Base-by-base conservation (phyloP, 495 filamentous ascomycete genomes). In the Hypoxylon intermedium region DNA sequence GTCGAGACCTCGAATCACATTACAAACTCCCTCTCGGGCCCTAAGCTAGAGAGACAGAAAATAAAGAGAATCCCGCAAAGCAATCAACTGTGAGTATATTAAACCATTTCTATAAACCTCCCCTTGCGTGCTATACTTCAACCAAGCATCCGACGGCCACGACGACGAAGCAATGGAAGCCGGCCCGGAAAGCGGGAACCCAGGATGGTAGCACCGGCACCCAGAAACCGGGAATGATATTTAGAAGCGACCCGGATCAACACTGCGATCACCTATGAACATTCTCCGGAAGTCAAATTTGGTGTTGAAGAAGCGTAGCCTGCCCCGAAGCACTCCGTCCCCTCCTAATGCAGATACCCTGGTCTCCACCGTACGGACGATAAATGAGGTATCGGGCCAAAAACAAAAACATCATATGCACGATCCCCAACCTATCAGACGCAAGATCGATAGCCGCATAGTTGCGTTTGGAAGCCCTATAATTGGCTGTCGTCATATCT, bases 351-450 rank as follows among this genome's bases (percentile, higher is more conserved):
- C 47, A 60, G 42, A 42, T 41, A 51, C 31, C 54, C 38, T 47
- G 50, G 46, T 51, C 48, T 37, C 20, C 53, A 38, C 51, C 21
- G 44, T 54, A 57, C 55, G 58, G 33, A 53, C 62, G 53, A 56
- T 60, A 45, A 51, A 31, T 45, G 26, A 49, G 51, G 37, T 36
- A 50, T 53, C 44, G 50, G 52, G 24, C 33, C 58, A 60, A 66
- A 56, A 67, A 57, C 51, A 63, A 36, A 37, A 30, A 30, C 67
- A 70, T 65, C 56, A 60, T 62, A 67, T 67, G 63, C 63, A 67
- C 63, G 58, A 62, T 61, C 49, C 7, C 30, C 30, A 57, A 60
- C 68, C 68, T 71, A 71, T 71, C 68, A 71, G 36, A 62, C 53
- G 49, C 43, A 48, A 58, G 49, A 41, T 50, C 45, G 58, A 60